These are phyloP conservation scores for Saturnispora saitoi DNA, from an alignment of 805 yeast species.

Conservation along the genomic window DNA sequence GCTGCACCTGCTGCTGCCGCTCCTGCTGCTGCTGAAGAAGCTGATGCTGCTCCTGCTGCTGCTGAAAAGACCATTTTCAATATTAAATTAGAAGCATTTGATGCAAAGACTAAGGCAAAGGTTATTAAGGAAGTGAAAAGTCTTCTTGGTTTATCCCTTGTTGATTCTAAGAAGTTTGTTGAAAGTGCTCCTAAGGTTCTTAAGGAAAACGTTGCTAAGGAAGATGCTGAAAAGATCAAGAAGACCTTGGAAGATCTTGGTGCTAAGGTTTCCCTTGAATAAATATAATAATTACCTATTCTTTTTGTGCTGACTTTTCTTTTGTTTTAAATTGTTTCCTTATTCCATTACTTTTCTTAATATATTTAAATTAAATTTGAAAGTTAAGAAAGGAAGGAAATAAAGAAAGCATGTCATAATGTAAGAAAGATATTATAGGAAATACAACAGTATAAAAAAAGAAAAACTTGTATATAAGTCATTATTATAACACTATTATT, in stretches of 20 bases:
- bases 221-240: slow-evolving; percentile 94
- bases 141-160: slow-evolving; percentile 83
- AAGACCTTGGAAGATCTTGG: slow-evolving; percentile 88
- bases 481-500: not conserved
- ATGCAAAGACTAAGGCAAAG: slow-evolving; percentile 93
- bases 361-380: too few species aligned
- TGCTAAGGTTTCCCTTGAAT: slow-evolving; percentile 87
- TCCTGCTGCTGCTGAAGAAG: slow-evolving; percentile 62
- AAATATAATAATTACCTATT: slow-evolving; percentile 20
- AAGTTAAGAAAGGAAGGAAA: too few species aligned
- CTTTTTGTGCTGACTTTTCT: not conserved
- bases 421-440: too few species aligned
- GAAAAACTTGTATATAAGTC: not conserved
- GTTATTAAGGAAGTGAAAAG: slow-evolving; percentile 94
- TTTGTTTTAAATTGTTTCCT: slow-evolving; percentile 3
- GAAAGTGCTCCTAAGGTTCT: slow-evolving; percentile 95
- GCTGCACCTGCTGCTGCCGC: slow-evolving; percentile 53
- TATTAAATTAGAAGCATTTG: slow-evolving; percentile 87
- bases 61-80: slow-evolving; percentile 92
- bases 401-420: too few species aligned
- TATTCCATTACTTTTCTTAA: not conserved
- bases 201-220: slow-evolving; percentile 94
- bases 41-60: slow-evolving; percentile 65
- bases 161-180: slow-evolving; percentile 95
- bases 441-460: not conserved